These are phyloP conservation scores for Lecanicillium sp. DNA, from an alignment of 2,329 filamentous ascomycete genomes.

Conservation along the genomic window DNA sequence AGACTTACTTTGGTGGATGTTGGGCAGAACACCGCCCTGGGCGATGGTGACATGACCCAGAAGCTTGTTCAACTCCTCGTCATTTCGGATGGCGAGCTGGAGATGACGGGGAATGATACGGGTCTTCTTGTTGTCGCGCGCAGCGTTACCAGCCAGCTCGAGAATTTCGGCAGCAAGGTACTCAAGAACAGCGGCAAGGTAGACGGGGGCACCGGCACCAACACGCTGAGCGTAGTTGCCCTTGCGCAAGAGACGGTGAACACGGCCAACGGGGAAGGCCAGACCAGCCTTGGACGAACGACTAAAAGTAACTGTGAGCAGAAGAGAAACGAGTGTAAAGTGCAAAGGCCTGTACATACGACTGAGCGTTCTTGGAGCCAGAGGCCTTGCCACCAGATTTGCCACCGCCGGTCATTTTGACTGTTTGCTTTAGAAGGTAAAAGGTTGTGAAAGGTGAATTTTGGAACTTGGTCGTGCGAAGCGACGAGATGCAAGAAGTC, in stretches of 20 bases:
- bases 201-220: slow-evolving; percentile 95
- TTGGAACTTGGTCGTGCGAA: slow-evolving; percentile 11
- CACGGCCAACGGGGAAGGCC: slow-evolving; percentile 97
- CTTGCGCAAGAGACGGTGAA: slow-evolving; percentile 97
- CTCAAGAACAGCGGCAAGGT: slow-evolving; percentile 94
- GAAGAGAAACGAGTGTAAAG: not conserved
- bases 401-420: slow-evolving; percentile 99
- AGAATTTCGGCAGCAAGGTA: slow-evolving; percentile 98
- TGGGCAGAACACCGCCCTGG: slow-evolving; percentile 93
- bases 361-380: slow-evolving; percentile 98
- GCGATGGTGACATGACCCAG: slow-evolving; percentile 94
- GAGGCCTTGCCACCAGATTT: slow-evolving; percentile 99
- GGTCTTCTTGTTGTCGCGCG: slow-evolving; percentile 99
- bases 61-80: slow-evolving; percentile 99
- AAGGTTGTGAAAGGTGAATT: slow-evolving; percentile 21
- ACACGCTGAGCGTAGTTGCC: slow-evolving; percentile 99
- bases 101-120: slow-evolving; percentile 99
- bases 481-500: slow-evolving; percentile 11
- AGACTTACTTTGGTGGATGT: slow-evolving; percentile 93
- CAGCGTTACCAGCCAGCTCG: slow-evolving; percentile 96
- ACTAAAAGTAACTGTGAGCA: slow-evolving; percentile 37
- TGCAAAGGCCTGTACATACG: slow-evolving; percentile 60
- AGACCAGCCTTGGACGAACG: slow-evolving; percentile 99
- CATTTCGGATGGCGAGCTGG: slow-evolving; percentile 97
- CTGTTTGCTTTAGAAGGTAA: slow-evolving; percentile 24